Base-by-base conservation (phyloP, 2,329 filamentous ascomycete species). In the Huntiella savannae region DNA sequence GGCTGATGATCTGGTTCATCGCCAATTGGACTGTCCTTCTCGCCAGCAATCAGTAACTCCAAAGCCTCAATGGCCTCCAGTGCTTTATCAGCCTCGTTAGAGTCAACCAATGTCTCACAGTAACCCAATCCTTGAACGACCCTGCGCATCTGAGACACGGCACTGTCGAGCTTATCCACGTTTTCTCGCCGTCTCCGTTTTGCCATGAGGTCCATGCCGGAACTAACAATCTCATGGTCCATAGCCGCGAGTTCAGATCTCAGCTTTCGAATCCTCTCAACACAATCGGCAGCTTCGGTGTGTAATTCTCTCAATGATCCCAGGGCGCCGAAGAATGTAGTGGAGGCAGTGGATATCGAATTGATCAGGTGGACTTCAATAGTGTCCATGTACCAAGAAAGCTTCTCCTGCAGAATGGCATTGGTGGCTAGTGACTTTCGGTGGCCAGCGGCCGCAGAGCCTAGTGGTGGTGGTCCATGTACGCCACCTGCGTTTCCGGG, bases 321-420 rank as follows among this genome's bases (percentile, higher is more conserved):
- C 1, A 98, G 67, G 0, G 91, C 91, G 0, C 86, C 87, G 56
- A 98, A 98, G 61, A 98, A 98, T 0, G 88, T 94, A 1, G 85
- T 86, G 0, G 91, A 96, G 1, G 91, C 91, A 0, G 83, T 86
- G 2, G 88, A 96, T 52, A 98, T 98, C 0, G 87, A 94, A 32
- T 84, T 85, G 54, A 98, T 95, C 5, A 98, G 68, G 59, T 98
- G 91, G 46, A 98, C 85, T 59, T 98, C 91, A 16, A 98, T 86
- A 0, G 91, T 98, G 59, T 98, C 91, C 86, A 98, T 94, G 60
- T 98, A 98, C 91, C 91, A 98, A 0, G 91, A 96, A 10, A 98
- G 68, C 62, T 98, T 98, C 62, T 98, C 91, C 59, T 98, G 91
- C 33, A 98, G 62, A 49, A 98, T 98, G 0, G 91, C 91, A 62